Base-by-base conservation (phyloP, 2,329 filamentous ascomycete genomes). In the Zalaria sp. region DNA sequence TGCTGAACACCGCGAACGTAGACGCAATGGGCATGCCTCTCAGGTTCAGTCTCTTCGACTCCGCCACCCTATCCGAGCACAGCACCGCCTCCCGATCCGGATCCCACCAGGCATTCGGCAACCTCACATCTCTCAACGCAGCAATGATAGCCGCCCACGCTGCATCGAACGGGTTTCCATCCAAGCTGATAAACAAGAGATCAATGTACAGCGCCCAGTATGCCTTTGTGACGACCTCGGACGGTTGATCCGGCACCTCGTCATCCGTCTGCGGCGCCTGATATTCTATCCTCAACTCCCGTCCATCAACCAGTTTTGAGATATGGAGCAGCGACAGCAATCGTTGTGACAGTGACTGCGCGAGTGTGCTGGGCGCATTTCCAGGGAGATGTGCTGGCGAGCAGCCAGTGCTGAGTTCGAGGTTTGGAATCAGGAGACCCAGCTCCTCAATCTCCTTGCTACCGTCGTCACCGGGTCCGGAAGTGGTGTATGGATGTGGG, bases 181-280 rank as follows among this genome's bases (percentile, higher is more conserved):
- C 88, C 39, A 94, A 77, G 0, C 85, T 93, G 50, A 98, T 81
- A 63, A 94, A 91, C 56, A 95, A 75, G n/a, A 95, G 71, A 57
- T 96, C 89, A 49, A 98, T 83, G 61, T 94, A 95, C 18, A 98
- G 75, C 6, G 84, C 80, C 91, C 89, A 98, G 61, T 93, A 96
- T 0, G 82, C 91, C 57, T 83, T 89, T 7, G 89, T 62, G 47
- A 77, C 70, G 5, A 59, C 58, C 34, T 53, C 50, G 9, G 60
- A 53, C 2, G 49, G 63, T 10, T 53, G 57, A 34, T 57, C 55
- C 4, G 63, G 56, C 42, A 66, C 61, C 3, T 69, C 66, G 25
- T 71, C 67, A 10, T 68, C 66, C 10, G 62, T 64, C 26, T 67
- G 60, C n/a, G 51, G 51, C 38, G 51, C 50, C 11, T 66, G 63